Base-by-base conservation (phyloP, 2,329 filamentous ascomycete genomes). In the Pseudogymnoascus pannorum region DNA sequence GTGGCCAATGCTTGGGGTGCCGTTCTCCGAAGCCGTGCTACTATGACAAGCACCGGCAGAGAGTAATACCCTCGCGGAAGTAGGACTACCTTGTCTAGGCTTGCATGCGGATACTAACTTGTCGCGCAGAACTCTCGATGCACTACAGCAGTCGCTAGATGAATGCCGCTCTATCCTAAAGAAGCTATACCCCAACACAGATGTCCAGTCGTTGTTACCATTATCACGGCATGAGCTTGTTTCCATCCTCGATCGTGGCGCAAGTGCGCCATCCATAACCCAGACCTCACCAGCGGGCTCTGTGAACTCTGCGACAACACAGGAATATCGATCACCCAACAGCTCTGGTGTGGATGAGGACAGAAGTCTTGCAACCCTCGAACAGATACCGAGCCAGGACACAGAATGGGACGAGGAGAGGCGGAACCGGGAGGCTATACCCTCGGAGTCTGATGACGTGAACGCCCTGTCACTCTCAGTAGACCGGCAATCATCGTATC, bases 1-100 rank as follows among this genome's bases (percentile, higher is more conserved):
- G 90, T 71, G 88, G 89, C 36, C 89, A 92, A 71, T 94, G 90
- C 72, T 82, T 89, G 62, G 92, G 89, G 73, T 92, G 91, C 71
- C 85, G 90, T 61, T 88, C 89, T 64, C 87, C 88, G 3, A 89
- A 92, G 72, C 80, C 85, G 60, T 93, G 90, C 71, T 86, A 87
- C 68, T 93, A 93, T 73, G 87, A 91, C 66, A 91, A 92, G 75
- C 89, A 91, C 65, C 82, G 88, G 14, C 87, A 90, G 72, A 79
- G 88, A 64, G 84, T 90, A 8, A 87, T 91, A 62, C 89, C 89
- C 0, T 92, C 89, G 7, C 83, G 88, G 73, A 92, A 90, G 87
- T 88, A 77, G 74, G 18, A 54, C 48, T 31, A 31, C 24, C 48
- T 31, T 54, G 9, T 14, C 48, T 26, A 54, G 14, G 24, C 24